Evolutionary conservation across 257 asterid genomes (phyloP), one percentile per base, ranked within the genome.

Genomic region (Apocynum venetum): DNA sequence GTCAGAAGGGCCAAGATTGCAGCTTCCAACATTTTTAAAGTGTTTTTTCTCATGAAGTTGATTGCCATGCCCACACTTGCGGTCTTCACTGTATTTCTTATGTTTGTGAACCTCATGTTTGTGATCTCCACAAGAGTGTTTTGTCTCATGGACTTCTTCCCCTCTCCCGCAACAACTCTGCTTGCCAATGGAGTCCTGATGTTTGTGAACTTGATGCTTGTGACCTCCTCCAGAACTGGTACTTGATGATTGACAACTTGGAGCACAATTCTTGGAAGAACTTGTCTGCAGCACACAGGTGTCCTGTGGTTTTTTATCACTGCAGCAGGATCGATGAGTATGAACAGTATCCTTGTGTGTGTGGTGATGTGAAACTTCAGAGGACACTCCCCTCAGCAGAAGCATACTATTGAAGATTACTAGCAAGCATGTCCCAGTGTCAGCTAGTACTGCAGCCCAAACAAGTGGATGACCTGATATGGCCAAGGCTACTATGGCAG

Each of bases 351-450:
- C 25, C 46, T 78, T 69, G 7, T 78, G 75, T 10, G 63, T 56
- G 60, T 66, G 83, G 35, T 13, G 72, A 71, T 75, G 82, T 3
- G 70, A 38, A 38, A 66, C 25, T 36, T 78, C 25, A 49, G 82
- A 60, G 1, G 88, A 73, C 3, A 71, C 43, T 80, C 89, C 89
- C 71, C 52, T 76, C 5, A 92, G 85, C 1, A 94, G 85, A 11
- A 91, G 59, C 97, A 92, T 92, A 79, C 98, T 94, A 86, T 94
- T 94, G 4, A 89, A 76, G n/a, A 94, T 92, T 48, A 94, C 98
- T 3, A 92, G 52, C 82, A 94, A 83, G 79, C 98, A 94, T 0
- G 97, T 92, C 46, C 97, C 98, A 7, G 86, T 91, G 71, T 94
- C 97, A 0, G 91, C 63, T 0, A 94, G 86, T 40, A 94, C 94